These are phyloP conservation scores for Apophysomyces variabilis DNA, from an alignment of 371 early-diverging fungal genomes.

Conservation along the genomic window DNA sequence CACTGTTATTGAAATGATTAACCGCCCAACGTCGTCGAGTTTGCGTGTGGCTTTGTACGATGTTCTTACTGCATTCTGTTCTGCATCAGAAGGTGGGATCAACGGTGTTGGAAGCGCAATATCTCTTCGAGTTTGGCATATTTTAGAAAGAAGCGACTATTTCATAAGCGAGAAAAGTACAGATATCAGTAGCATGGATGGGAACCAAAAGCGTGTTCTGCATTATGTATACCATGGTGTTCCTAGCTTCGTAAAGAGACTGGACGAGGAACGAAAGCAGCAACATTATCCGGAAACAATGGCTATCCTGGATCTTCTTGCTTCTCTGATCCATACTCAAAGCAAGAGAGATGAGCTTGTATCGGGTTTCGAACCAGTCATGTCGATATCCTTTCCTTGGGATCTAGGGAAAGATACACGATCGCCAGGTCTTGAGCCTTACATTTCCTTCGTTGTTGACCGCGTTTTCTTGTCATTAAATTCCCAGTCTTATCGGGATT, in stretches of 20 bases:
- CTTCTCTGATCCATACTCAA: slow-evolving; percentile 70
- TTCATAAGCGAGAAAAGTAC: slow-evolving; percentile 25
- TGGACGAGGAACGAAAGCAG: slow-evolving; percentile 43
- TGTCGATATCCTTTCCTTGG: slow-evolving; percentile 58
- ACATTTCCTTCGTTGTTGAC: slow-evolving; percentile 80
- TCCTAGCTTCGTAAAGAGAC: slow-evolving; percentile 16
- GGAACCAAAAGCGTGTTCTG: background rate
- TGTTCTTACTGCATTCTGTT: slow-evolving; percentile 36
- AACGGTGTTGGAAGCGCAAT: slow-evolving; percentile 27
- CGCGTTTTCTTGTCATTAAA: slow-evolving; percentile 76
- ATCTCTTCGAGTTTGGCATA: slow-evolving; percentile 31
- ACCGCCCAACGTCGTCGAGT: slow-evolving; percentile 28
- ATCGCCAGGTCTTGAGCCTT: slow-evolving; percentile 78
- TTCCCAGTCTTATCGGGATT: slow-evolving; percentile 62
- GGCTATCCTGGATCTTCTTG: slow-evolving; percentile 74
- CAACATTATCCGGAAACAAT: slow-evolving; percentile 83
- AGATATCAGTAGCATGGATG: background rate
- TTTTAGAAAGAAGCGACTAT: slow-evolving; percentile 32
- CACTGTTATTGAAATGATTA: slow-evolving; percentile 28
- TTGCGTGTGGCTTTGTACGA: slow-evolving; percentile 29
- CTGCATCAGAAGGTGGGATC: slow-evolving; percentile 36
- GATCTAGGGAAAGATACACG: slow-evolving; percentile 70
- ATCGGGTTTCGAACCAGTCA: slow-evolving; percentile 26
- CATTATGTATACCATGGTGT: slow-evolving; percentile 13
- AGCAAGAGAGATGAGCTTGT: slow-evolving; percentile 31